phyloP scores from a whole-genome alignment of 2,329 filamentous ascomycete genomes.

The Colletotrichum sp. region DNA sequence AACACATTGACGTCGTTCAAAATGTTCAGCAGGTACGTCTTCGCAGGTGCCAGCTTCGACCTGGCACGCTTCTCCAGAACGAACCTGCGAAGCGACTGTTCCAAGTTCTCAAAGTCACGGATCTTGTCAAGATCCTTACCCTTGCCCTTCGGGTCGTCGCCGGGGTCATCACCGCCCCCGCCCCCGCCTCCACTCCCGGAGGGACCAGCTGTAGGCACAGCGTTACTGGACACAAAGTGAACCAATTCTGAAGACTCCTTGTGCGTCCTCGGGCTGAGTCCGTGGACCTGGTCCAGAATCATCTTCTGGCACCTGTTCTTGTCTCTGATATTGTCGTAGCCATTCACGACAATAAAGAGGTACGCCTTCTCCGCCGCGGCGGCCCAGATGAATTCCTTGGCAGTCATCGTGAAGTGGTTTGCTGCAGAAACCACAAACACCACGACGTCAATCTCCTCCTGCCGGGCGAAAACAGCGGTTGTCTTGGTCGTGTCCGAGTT shows the following conservation, averaged over 20 bases:
- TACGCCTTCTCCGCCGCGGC: constrained; percentile 97
- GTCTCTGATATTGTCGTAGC: constrained; percentile 92
- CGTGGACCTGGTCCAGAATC: constrained; percentile 87
- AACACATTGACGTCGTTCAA: constrained; percentile 85
- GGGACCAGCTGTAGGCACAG: constrained; percentile 75
- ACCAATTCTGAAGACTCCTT: constrained; percentile 94
- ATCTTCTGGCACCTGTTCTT: constrained; percentile 90
- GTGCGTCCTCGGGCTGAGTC: constrained; percentile 88
- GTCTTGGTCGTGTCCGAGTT: constrained; percentile 98
- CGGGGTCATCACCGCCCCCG: constrained; percentile 59
- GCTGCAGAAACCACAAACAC: constrained; percentile 98
- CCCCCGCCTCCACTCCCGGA: constrained; percentile 62
- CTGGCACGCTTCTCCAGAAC: constrained; percentile 94
- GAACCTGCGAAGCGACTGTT: constrained; percentile 87
- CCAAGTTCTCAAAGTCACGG: constrained; percentile 87
- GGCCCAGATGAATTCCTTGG: constrained; percentile 97
- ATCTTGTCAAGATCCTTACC: constrained; percentile 89
- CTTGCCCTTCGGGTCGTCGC: constrained; percentile 72
- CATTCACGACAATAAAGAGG: constrained; percentile 96
- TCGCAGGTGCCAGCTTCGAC: constrained; percentile 93
- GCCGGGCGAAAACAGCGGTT: constrained; percentile 93
- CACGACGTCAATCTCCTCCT: constrained; percentile 98
- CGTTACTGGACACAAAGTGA: constrained; percentile 97
- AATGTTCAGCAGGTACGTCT: constrained; percentile 94
- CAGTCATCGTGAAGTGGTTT: constrained; percentile 96